These are phyloP conservation scores for Seminavis robusta DNA, from an alignment of 108 stramenopile genomes.

Conservation along the genomic window DNA sequence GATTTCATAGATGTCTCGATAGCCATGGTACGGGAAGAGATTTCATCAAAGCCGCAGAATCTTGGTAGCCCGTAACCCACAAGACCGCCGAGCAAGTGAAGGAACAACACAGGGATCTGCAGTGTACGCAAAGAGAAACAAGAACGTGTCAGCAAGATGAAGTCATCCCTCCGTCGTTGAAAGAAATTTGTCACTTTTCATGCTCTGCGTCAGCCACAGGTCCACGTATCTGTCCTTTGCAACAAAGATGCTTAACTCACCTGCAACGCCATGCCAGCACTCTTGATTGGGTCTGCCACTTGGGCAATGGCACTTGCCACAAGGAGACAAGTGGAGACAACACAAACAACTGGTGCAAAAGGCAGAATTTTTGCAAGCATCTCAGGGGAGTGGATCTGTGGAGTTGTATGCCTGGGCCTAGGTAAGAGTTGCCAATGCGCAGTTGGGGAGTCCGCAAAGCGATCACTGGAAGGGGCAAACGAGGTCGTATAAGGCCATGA, in stretches of 20 bases:
- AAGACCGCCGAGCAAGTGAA: constrained; percentile 93
- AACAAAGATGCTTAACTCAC: no score
- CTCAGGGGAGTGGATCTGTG: no score
- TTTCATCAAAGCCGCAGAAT: constrained; percentile 85
- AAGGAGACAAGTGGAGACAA: constrained; percentile 92
- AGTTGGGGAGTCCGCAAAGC: no score
- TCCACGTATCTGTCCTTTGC: no score
- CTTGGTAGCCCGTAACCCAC: constrained; percentile 86
- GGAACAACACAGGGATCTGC: constrained; percentile 82
- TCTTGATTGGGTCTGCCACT: constrained; percentile 82
- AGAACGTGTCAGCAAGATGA: background rate
- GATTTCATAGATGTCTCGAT: constrained; percentile 99
- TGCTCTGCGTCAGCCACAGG: no score
- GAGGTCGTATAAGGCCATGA: no score
- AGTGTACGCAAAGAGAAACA: background rate
- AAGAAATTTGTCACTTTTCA: background rate
- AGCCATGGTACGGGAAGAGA: constrained; percentile 94
- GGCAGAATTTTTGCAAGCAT: constrained; percentile 88
- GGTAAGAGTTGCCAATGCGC: no score
- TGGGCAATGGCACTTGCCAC: constrained; percentile 96
- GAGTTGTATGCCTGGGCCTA: no score
- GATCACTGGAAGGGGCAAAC: no score
- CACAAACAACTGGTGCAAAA: constrained; percentile 93
- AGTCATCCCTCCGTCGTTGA: background rate
- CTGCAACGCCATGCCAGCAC: constrained; percentile 80